Evolutionary conservation across 116 monocot genomes (phyloP).

Genomic region (Trichopus zeylanicus): DNA sequence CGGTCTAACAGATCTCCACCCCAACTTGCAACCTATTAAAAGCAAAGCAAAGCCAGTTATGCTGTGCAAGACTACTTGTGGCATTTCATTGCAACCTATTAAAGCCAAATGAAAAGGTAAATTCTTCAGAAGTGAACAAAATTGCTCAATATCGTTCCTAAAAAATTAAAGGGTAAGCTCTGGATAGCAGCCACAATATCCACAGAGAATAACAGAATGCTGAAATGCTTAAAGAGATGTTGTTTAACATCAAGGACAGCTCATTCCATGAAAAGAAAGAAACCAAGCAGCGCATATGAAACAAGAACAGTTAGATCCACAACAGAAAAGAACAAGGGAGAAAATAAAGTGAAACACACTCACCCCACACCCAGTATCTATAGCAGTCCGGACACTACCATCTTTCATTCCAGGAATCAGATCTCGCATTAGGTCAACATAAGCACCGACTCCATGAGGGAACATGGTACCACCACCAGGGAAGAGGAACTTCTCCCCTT

Average conservation of each 20-base stretch:
- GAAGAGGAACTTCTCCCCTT: conserved; percentile 86
- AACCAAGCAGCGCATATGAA: no score
- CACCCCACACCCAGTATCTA: conserved; percentile 53
- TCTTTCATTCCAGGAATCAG: conserved; percentile 97
- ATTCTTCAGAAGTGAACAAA: background rate
- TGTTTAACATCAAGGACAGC: background rate
- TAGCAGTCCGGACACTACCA: conserved; percentile 69
- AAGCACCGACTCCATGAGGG: conserved; percentile 75
- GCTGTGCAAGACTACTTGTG: background rate
- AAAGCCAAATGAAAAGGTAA: background rate
- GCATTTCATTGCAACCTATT: background rate
- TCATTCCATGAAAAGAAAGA: background rate
- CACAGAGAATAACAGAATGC: no score
- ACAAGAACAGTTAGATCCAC: background rate
- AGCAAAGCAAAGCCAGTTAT: background rate
- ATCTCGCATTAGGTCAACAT: conserved; percentile 78
- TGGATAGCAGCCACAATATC: background rate
- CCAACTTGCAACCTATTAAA: conserved; percentile 88
- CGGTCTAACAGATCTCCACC: conserved; percentile 86
- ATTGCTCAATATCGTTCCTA: no score
- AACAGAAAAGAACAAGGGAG: background rate
- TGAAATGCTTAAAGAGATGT: background rate
- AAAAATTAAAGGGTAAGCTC: background rate
- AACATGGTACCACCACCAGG: conserved; percentile 99
- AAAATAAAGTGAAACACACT: conserved; percentile 21